These are phyloP conservation scores for Macroventuria anomochaeta DNA, from an alignment of 2,329 filamentous ascomycete genomes.

Conservation along the genomic window DNA sequence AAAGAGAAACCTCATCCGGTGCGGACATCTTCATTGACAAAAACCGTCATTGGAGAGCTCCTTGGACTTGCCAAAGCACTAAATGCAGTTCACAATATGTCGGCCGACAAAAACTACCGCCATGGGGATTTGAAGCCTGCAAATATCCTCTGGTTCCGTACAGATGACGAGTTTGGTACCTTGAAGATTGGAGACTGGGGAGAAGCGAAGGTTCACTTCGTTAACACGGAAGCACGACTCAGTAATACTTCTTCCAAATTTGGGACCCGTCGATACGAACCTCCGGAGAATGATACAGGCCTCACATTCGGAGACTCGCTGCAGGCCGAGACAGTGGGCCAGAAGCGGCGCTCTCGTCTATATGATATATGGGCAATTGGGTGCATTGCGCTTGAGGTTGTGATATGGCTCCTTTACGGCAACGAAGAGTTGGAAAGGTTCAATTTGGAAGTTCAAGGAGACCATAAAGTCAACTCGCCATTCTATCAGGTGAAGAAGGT, in stretches of 20 bases:
- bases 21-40: not conserved
- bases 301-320: too few species aligned
- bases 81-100: not conserved
- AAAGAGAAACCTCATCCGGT: not conserved
- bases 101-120: conserved; percentile 5
- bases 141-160: conserved; percentile 45
- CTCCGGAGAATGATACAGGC: not conserved
- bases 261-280: not conserved
- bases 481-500: not conserved
- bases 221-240: not conserved
- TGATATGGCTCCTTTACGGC: conserved; percentile 32
- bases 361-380: conserved; percentile 36
- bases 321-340: not conserved
- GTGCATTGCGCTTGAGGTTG: conserved; percentile 31
- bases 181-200: conserved; percentile 3
- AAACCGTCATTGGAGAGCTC: not conserved
- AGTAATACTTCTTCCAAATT: not conserved
- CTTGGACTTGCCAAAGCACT: not conserved
- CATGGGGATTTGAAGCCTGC: conserved; percentile 49
- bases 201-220: not conserved
- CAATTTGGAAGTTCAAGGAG: not conserved
- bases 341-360: conserved; percentile 18
- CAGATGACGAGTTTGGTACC: not conserved
- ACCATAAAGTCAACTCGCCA: too few species aligned
- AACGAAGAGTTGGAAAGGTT: not conserved